phyloP scores from a whole-genome alignment of 495 filamentous ascomycete genomes.

The Penicillium lagena region DNA sequence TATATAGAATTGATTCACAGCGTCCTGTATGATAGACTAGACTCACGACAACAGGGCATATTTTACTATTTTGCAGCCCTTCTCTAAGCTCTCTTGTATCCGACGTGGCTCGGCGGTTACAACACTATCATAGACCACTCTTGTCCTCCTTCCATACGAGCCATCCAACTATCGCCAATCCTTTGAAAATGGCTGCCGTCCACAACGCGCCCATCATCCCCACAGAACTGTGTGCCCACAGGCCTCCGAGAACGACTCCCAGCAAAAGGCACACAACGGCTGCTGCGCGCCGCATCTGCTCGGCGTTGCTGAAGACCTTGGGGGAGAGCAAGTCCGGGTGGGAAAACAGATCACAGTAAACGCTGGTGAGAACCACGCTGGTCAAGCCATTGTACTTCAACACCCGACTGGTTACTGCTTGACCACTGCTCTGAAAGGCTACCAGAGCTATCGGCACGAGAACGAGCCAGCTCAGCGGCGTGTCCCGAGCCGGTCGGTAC shows the following conservation, averaged over 20 bases:
- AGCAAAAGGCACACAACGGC: conserved; percentile 53
- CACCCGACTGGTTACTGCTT: conserved; percentile 61
- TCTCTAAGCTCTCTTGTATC: too few relatives aligned
- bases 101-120: too few relatives aligned
- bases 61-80: too few relatives aligned
- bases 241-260: conserved; percentile 55
- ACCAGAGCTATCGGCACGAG: conserved; percentile 56
- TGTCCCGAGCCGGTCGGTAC: conserved; percentile 24
- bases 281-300: conserved; percentile 51
- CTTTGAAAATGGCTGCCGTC: conserved; percentile 52
- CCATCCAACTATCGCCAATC: conserved; percentile 46
- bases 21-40: too few relatives aligned
- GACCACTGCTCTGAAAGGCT: conserved; percentile 65
- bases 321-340: conserved; percentile 47
- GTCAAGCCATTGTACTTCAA: conserved; percentile 56
- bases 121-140: too few relatives aligned
- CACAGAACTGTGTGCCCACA: conserved; percentile 46
- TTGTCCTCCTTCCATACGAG: conserved; percentile 36
- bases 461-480: conserved; percentile 48
- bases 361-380: conserved; percentile 64
- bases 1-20: too few relatives aligned
- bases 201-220: conserved; percentile 60
- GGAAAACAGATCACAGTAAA: conserved; percentile 66
- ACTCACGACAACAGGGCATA: too few relatives aligned
- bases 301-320: conserved; percentile 35